These are phyloP conservation scores for Lactarius sanguifluus DNA, from an alignment of 768 basidiomycete genomes.

Conservation along the genomic window DNA sequence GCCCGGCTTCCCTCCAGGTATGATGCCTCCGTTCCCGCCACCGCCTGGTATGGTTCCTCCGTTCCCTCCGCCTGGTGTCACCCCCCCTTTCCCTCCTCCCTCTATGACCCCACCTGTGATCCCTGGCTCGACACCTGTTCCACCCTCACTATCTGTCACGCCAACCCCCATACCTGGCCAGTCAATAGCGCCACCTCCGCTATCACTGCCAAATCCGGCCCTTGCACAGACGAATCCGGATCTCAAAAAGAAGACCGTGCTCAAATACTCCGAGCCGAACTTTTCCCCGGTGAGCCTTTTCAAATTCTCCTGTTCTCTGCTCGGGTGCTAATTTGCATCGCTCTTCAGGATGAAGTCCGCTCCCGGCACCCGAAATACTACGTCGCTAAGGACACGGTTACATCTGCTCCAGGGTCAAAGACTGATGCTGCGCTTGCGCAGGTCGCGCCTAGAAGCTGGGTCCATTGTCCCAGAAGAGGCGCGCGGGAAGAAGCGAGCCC, in stretches of 20 bases:
- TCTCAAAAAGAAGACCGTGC: constrained; percentile 71
- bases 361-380: constrained; percentile 65
- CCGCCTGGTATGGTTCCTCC: constrained; percentile 29
- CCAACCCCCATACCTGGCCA: constrained; percentile 29
- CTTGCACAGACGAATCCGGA: constrained; percentile 66
- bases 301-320: background rate
- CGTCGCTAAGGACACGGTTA: constrained; percentile 42
- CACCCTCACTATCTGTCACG: constrained; percentile 33
- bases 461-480: constrained; percentile 49
- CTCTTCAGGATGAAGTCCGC: constrained; percentile 70
- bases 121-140: constrained; percentile 32
- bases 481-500: constrained; percentile 79
- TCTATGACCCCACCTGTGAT: constrained; percentile 35
- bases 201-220: constrained; percentile 55
- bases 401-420: constrained; percentile 36
- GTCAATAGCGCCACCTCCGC: constrained; percentile 31
- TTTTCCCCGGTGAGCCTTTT: constrained; percentile 66
- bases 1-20: constrained; percentile 36
- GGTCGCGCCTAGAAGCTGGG: constrained; percentile 24
- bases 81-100: constrained; percentile 35
- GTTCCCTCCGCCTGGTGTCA: constrained; percentile 35
- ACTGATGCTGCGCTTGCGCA: constrained; percentile 35
- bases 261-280: constrained; percentile 76
- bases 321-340: constrained; percentile 3
- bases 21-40: constrained; percentile 32